Base-by-base conservation (phyloP, 2,329 filamentous ascomycete species). In the Cordyceps tenuipes region DNA sequence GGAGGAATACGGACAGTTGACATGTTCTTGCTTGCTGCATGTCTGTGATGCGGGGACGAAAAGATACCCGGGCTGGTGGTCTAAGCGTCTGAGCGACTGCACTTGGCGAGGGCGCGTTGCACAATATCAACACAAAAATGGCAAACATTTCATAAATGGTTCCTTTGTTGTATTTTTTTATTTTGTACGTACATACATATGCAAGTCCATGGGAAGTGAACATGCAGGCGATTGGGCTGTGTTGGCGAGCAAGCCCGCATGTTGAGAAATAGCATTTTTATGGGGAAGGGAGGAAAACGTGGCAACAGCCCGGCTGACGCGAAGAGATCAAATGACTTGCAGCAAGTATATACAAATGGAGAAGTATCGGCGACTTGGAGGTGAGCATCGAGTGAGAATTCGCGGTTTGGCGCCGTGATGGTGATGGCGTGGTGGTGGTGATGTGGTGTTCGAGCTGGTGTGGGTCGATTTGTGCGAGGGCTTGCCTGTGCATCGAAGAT, bases 11-110 rank as follows among this genome's bases (percentile, higher is more conserved):
- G 34, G 19, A 47, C n/a, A 39, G n/a, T 36, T 29, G 15, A 50
- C 13, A 13, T 57, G n/a, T 31, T 48, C 8, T 47, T 17, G 21
- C n/a, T 58, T 34, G 56, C 56, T 59, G 48, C 57, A 53, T 59
- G 57, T 59, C 57, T 59, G 41, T 53, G 39, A 59, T 59, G 36
- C 56, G 21, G 46, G 29, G 5, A 29, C 29, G 29, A 29, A 6
- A 8, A 43, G 29, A 17, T n/a, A 43, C n/a, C 5, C 15, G 39
- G 34, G 8, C 9, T 36, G 34, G 17, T n/a, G 56, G 56, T 48
- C 56, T 52, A 48, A 59, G 57, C 57, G 57, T 15, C n/a, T 26
- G 19, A 17, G 10, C 26, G 51, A 9, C 13, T 10, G 49, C 31
- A n/a, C 21, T 23, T 26, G 51, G 50, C 21, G 26, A 41, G 29